These are phyloP conservation scores for Tilletia indica DNA, from an alignment of 1,284 basidiomycete species.

Conservation along the genomic window DNA sequence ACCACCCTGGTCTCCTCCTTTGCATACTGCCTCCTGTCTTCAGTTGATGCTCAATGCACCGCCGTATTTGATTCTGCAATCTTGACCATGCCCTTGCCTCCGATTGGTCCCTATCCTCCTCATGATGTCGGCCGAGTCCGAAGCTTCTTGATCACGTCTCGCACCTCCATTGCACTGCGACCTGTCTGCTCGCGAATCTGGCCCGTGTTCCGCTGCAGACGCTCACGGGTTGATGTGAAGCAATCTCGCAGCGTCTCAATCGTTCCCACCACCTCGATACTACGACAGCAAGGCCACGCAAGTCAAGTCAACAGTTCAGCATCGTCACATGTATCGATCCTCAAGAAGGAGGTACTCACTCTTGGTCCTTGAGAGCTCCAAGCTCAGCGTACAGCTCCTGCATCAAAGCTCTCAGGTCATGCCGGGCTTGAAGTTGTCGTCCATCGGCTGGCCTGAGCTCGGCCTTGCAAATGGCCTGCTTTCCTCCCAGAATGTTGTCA, in stretches of 20 bases:
- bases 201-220: background rate
- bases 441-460: background rate
- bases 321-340: background rate
- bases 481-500: background rate
- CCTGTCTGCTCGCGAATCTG: background rate
- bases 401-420: conserved; percentile 1
- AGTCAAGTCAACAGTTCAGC: too few relatives aligned
- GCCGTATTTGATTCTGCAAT: too few relatives aligned
- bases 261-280: background rate
- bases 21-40: too few relatives aligned
- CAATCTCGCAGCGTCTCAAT: background rate
- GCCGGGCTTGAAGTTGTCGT: background rate
- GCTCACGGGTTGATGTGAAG: background rate
- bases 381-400: conserved; percentile 1
- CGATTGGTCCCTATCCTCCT: too few relatives aligned
- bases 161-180: background rate
- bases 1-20: too few relatives aligned
- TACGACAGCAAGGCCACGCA: background rate
- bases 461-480: background rate
- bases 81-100: too few relatives aligned
- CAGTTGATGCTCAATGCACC: too few relatives aligned
- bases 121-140: background rate
- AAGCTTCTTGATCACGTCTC: background rate
- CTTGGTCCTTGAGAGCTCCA: background rate
- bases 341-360: background rate